Conservation (phyloP, 805 yeast genomes). For the Barnettozyma botsteinii region DNA sequence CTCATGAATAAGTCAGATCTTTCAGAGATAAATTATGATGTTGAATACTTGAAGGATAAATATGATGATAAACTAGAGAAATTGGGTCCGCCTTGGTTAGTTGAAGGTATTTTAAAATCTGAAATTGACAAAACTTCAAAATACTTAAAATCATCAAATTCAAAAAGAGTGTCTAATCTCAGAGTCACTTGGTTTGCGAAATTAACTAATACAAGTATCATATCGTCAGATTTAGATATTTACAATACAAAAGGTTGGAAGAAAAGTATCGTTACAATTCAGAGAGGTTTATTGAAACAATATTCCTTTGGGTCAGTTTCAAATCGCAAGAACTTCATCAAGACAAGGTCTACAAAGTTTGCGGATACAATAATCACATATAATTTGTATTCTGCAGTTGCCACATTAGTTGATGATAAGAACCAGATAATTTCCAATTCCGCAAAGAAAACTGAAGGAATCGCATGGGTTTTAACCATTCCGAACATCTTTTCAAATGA, state of each 20-base stretch:
- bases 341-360: constrained; percentile 17
- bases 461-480: constrained; percentile 23
- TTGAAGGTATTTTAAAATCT: constrained; percentile 58
- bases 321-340: constrained; percentile 19
- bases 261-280: constrained; percentile 43
- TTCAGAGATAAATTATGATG: constrained; percentile 24
- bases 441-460: constrained; percentile 14
- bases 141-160: constrained; percentile 3
- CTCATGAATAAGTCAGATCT: constrained; percentile 8
- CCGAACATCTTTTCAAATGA: constrained; percentile 20
- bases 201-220: constrained; percentile 11
- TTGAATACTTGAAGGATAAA: constrained; percentile 33
- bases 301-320: constrained; percentile 33
- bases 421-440: constrained; percentile 20
- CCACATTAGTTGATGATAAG: constrained; percentile 16
- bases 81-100: constrained; percentile 72
- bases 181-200: constrained; percentile 20
- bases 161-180: not conserved
- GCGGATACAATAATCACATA: constrained; percentile 19
- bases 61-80: constrained; percentile 58
- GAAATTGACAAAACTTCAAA: constrained; percentile 7
- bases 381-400: constrained; percentile 24
- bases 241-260: constrained; percentile 21
- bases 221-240: constrained; percentile 28
- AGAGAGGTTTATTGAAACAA: constrained; percentile 43